Base-by-base conservation (phyloP, 257 asterid genomes). In the Petunia axillaris region DNA sequence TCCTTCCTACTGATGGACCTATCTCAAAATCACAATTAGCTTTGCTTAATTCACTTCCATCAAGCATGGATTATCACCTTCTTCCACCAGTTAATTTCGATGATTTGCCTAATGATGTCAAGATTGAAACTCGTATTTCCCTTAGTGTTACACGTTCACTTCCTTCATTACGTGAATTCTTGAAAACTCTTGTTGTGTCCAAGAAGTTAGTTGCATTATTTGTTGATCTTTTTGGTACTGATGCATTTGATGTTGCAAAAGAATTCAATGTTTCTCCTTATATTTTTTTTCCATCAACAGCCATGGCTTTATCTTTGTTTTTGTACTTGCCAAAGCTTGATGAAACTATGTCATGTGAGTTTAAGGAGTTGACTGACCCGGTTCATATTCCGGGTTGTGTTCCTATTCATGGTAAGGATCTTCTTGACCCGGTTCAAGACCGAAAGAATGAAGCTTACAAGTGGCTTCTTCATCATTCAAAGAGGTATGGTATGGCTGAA, bases 161-260 rank as follows among this genome's bases (percentile, higher is more conserved):
- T 10, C 82, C 92, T 1, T 76, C 87, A 0, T 66, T 94, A 1
- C 85, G 80, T 3, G 89, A 82, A 10, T 81, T 84, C 8, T 78
- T 94, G 2, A 66, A 78, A 4, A 15, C 85, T 6, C 64, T 90
- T 10, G 52, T 66, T 1, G 81, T 41, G 1, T 46, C 40, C 11
- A 75, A 39, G 3, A 86, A 58, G 5, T 7, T 89, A 13, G 82
- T 81, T 5, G 97, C 97, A 9, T 75, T 94, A 2, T 93, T 94
- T 8, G 93, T 88, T 46, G 98, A 94, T 58, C 88, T 94, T 16
- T 94, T 94, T 58, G 98, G 92, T 11, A 89, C 97, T 6, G 97
- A 92, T 75, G 92, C 83, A 3, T 89, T 94, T 40, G 97, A 92
- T 8, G 88, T 85, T 3, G 95, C 94, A 1, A 7, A 4, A 0